phyloP scores from a whole-genome alignment of 1,284 basidiomycete genomes.

The Ustilago trichophora region DNA sequence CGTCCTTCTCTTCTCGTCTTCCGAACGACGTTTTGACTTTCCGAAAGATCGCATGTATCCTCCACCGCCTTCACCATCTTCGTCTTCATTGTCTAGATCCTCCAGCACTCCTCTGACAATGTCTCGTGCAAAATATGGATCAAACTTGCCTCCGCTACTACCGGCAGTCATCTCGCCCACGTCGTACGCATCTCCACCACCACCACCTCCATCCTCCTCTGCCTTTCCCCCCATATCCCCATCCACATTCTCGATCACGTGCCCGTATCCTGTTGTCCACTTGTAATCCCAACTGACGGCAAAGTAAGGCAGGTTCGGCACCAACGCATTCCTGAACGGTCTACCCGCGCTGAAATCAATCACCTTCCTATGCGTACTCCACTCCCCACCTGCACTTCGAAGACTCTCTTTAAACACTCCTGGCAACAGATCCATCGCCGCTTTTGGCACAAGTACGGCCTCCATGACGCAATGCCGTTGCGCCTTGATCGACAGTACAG shows the following conservation, averaged over 20 bases:
- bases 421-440: slow-evolving; percentile 82
- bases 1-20: slow-evolving; percentile 76
- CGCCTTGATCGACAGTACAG: slow-evolving; percentile 81
- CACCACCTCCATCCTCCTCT: too few relatives aligned
- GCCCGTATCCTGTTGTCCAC: slow-evolving; percentile 79
- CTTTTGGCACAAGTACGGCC: slow-evolving; percentile 85
- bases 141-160: slow-evolving; percentile 27
- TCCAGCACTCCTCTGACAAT: slow-evolving; percentile 92
- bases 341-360: slow-evolving; percentile 82
- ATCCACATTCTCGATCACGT: slow-evolving; percentile 69
- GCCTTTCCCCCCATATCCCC: slow-evolving; percentile 68
- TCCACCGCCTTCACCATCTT: neutral
- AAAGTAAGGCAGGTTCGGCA: slow-evolving; percentile 96
- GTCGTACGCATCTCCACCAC: slow-evolving; percentile 71
- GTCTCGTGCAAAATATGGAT: slow-evolving; percentile 80
- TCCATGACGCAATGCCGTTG: slow-evolving; percentile 94
- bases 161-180: slow-evolving; percentile 62
- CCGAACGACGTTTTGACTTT: slow-evolving; percentile 67
- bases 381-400: slow-evolving; percentile 87
- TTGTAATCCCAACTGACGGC: slow-evolving; percentile 98
- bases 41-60: slow-evolving; percentile 71
- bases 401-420: slow-evolving; percentile 97
- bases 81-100: slow-evolving; percentile 79
- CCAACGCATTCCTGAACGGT: slow-evolving; percentile 71
- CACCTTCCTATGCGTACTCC: slow-evolving; percentile 95